Conservation (phyloP, 2,329 filamentous ascomycete genomes). For the Diaporthe citriasiana region DNA sequence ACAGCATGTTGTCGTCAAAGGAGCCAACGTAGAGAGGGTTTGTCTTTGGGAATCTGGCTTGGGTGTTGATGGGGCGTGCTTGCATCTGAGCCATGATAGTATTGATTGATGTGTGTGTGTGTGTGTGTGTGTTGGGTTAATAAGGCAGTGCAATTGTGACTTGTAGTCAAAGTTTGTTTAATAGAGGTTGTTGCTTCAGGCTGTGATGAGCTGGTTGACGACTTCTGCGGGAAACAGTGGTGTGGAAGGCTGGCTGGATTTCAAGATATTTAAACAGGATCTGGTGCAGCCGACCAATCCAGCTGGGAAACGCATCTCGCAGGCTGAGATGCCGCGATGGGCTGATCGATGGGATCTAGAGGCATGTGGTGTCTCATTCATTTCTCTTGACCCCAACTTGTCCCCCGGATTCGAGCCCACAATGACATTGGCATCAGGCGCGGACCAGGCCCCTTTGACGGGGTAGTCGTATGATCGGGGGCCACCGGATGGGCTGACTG, state of each 20-base stretch:
- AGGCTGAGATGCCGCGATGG: slow-evolving; percentile 34
- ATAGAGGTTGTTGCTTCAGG: slow-evolving; percentile 2
- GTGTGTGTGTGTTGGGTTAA: slow-evolving; percentile 5
- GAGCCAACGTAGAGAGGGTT: slow-evolving; percentile 40
- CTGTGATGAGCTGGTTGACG: slow-evolving; percentile 16
- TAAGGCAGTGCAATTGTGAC: neutral
- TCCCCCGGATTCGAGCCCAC: slow-evolving; percentile 41
- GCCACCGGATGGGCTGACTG: slow-evolving; percentile 41
- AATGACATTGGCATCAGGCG: slow-evolving; percentile 40
- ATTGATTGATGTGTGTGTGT: slow-evolving; percentile 2
- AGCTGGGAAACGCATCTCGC: slow-evolving; percentile 18
- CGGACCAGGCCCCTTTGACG: slow-evolving; percentile 36
- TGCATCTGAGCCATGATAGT: slow-evolving; percentile 29
- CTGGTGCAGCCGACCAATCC: slow-evolving; percentile 18
- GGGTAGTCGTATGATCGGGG: slow-evolving; percentile 42
- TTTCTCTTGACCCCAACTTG: slow-evolving; percentile 28
- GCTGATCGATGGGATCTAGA: slow-evolving; percentile 40
- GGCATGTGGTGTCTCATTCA: slow-evolving; percentile 34
- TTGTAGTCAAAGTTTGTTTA: neutral
- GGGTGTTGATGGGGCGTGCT: slow-evolving; percentile 15
- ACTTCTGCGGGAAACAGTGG: neutral
- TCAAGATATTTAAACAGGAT: slow-evolving; percentile 27
- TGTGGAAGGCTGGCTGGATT: slow-evolving; percentile 8
- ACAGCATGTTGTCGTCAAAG: slow-evolving; percentile 41
- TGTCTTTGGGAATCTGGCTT: slow-evolving; percentile 30